A percentile compares a stretch with the other conserved stretches of the same genome.
These are phyloP conservation scores for Candida frijolesensis DNA, from an alignment of 1,139 yeast species.

Conservation along the genomic window DNA sequence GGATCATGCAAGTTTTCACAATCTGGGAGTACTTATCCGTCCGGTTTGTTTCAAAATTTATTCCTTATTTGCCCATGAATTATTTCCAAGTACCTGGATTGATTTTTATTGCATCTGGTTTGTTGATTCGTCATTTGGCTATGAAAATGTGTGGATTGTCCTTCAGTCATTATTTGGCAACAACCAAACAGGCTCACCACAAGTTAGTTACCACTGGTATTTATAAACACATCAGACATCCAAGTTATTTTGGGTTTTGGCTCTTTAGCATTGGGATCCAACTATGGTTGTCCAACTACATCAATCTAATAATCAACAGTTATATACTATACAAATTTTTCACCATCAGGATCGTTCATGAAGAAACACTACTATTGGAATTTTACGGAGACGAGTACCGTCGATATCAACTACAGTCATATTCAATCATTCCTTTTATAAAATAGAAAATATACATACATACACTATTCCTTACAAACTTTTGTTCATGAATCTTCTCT, in stretches of 20 bases:
- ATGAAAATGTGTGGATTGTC: slow-evolving; percentile 40
- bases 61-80: background rate
- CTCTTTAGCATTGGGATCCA: slow-evolving; percentile 39
- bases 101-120: slow-evolving; percentile 22
- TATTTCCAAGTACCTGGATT: slow-evolving; percentile 17
- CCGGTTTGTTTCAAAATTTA: slow-evolving; percentile 2
- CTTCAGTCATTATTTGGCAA: slow-evolving; percentile 36
- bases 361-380: slow-evolving; percentile 36
- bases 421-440: slow-evolving; percentile 35
- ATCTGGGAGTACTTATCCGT: slow-evolving; percentile 27
- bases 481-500: slow-evolving; percentile 94
- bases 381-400: slow-evolving; percentile 33
- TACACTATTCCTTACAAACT: slow-evolving; percentile 35
- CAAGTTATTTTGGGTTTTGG: slow-evolving; percentile 47
- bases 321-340: slow-evolving; percentile 32
- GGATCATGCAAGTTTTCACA: slow-evolving; percentile 30
- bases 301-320: slow-evolving; percentile 22
- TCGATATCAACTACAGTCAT: slow-evolving; percentile 26
- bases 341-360: slow-evolving; percentile 34
- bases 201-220: slow-evolving; percentile 35
- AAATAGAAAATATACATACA: background rate
- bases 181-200: slow-evolving; percentile 10
- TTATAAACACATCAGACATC: slow-evolving; percentile 36
- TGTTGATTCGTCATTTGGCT: slow-evolving; percentile 29
- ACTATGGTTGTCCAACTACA: slow-evolving; percentile 27